Base-by-base conservation (phyloP, 306 rosid genomes). In the Glycine tomentella region DNA sequence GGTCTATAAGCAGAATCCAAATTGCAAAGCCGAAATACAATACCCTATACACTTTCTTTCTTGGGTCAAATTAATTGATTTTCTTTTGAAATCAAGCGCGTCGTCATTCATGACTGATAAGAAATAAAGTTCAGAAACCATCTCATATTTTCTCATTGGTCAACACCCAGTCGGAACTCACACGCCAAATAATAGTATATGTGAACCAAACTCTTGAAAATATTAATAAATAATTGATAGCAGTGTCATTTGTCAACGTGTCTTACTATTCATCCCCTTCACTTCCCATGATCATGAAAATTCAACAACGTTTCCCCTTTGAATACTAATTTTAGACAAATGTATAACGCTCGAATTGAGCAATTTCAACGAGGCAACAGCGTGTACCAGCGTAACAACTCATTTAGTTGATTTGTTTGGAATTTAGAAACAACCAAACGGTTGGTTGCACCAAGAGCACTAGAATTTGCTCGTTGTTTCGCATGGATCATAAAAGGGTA, bases 81-180 rank as follows among this genome's bases (percentile, higher is more conserved):
- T 45, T 56, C 20, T 77, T 52, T 63, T 55, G 49, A 66, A 83
- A 72, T 34, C 20, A 77, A 62, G 40, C 8, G 4, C 15, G 46
- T 49, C 40, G 31, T 25, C 31, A 52, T 64, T 25, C 56, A 64
- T 72, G 83, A 83, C 65, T 73, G 76, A 66, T 17, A 49, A 73
- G 61, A 66, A 46, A 78, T 56, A 25, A 25, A 25, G 72, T 73
- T 79, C 6, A 40, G 52, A 78, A 69, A 40, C 13, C 46, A 66
- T 34, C 38, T 34, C 38, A 40, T 40, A 4, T 4, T 78, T 25
- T 25, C 16, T 38, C 57, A 79, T 79, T 56, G 83, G 77, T 51
- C 72, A 45, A 55, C 49, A 44, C 58, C 42, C 1, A 56, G 15
- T 65, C 70, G 20, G 45, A 81, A 56, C 36, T 62, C 48, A 40